Base-by-base conservation (phyloP, 2,329 filamentous ascomycete genomes). In the Davidsoniella neocaledoniae region DNA sequence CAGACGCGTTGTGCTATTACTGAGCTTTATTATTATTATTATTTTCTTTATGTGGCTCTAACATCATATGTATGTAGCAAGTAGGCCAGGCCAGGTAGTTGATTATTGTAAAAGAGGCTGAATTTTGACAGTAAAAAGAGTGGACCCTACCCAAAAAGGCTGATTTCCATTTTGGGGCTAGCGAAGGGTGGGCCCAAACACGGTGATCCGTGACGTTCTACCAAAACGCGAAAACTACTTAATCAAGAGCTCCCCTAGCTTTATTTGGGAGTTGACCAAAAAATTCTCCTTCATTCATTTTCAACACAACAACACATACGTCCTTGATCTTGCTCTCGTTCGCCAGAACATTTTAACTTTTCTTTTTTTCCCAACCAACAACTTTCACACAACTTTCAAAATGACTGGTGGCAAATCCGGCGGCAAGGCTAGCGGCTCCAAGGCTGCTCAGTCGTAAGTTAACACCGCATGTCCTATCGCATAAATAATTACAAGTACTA, bases 391-490 rank as follows among this genome's bases (percentile, higher is more conserved):
- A 48, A 63, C 58, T 59, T 63, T 77, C 82, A 95, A 86, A 84
- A 98, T 98, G 91, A 94, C 91, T 86, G 90, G 90, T 72, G 91
- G 91, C 72, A 98, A 98, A 76, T 95, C 90, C 74, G 91, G 91
- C 72, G 91, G 91, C 81, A 96, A 96, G 83, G 88, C 90, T 76
- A 90, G 84, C 74, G 87, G 88, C 75, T 83, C 84, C 76, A 98
- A 98, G 86, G 94, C 84, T 77, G 85, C 91, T 65, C 91, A 96
- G 78, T 95, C 88, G 91, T 96, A 74, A 81, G 88, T 83, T 55
- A 50, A 41, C 17, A 29, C 48, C 19, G 48, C 17, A 16, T 38
- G n/a, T 10, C 8, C n/a, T 45, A 17, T 16, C 7, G 8, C 43
- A 23, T 33, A 6, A 9, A 23, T 43, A 29, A 23, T 33, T 17